Conservation (phyloP, 805 yeast genomes). For the Candida sithepensis region DNA sequence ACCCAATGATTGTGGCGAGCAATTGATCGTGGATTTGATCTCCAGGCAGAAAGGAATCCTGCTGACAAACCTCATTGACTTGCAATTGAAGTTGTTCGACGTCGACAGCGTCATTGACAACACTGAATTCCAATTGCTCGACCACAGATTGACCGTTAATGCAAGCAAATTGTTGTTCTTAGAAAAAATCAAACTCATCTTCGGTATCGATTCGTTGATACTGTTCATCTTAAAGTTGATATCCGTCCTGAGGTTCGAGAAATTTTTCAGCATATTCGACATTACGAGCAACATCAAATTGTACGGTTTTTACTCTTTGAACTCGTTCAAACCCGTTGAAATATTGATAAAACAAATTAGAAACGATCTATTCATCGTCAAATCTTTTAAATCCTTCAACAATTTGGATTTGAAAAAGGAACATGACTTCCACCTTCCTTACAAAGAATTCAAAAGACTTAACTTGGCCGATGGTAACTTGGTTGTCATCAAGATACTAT, state of each 20-base stretch:
- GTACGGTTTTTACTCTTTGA: slow-evolving; percentile 28
- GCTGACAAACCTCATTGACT: neutral
- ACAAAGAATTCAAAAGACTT: slow-evolving; percentile 28
- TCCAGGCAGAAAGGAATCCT: neutral
- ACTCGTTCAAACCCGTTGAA: slow-evolving; percentile 27
- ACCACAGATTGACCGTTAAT: slow-evolving; percentile 11
- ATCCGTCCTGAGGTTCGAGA: slow-evolving; percentile 20
- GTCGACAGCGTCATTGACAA: slow-evolving; percentile 26
- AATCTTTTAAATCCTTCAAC: slow-evolving; percentile 29
- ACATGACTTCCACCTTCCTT: slow-evolving; percentile 31
- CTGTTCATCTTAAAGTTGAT: slow-evolving; percentile 23
- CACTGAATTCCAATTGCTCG: slow-evolving; percentile 14
- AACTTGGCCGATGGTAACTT: slow-evolving; percentile 27
- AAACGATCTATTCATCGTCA: slow-evolving; percentile 27
- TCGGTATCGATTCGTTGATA: slow-evolving; percentile 22
- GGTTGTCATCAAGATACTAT: slow-evolving; percentile 28
- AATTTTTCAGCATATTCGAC: slow-evolving; percentile 29
- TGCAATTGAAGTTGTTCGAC: slow-evolving; percentile 25
- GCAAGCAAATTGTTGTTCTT: slow-evolving; percentile 19
- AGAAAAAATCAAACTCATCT: slow-evolving; percentile 27
- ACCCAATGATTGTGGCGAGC: neutral
- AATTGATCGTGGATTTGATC: neutral
- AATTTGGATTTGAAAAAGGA: slow-evolving; percentile 30
- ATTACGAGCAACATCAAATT: slow-evolving; percentile 29
- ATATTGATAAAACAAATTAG: slow-evolving; percentile 29